phyloP scores from a whole-genome alignment of 768 basidiomycete genomes.

The Lenzites betulinus region DNA sequence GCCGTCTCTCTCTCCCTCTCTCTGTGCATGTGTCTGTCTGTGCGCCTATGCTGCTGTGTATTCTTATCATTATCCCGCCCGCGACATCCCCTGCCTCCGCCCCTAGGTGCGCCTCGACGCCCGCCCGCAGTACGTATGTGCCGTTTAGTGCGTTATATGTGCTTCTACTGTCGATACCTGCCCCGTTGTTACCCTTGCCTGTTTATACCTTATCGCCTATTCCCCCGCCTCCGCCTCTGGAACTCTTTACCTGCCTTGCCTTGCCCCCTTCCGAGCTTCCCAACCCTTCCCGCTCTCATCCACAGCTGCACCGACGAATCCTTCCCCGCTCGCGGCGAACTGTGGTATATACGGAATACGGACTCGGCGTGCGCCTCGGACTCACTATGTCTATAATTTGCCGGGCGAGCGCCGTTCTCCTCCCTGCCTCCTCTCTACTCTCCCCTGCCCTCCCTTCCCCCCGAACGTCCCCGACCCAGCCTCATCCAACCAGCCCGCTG shows the following conservation, averaged over 20 bases:
- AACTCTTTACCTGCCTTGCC: not conserved
- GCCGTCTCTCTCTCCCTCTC: not conserved
- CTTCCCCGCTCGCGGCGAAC: too few relatives aligned
- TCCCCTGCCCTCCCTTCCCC: not conserved
- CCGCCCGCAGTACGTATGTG: slow-evolving; percentile 12
- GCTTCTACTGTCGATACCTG: slow-evolving; percentile 23
- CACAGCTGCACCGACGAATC: too few relatives aligned
- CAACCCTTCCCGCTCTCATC: not conserved
- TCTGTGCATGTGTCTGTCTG: slow-evolving; percentile 15
- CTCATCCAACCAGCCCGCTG: too few relatives aligned
- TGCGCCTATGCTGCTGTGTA: slow-evolving; percentile 24
- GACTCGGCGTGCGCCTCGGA: slow-evolving; percentile 12
- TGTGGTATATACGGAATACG: too few relatives aligned
- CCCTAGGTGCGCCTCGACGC: too few relatives aligned
- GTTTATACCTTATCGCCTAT: slow-evolving; percentile 17
- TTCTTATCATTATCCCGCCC: slow-evolving; percentile 18
- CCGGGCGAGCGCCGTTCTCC: slow-evolving; percentile 3
- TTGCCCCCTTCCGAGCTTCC: not conserved
- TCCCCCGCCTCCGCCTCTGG: too few relatives aligned
- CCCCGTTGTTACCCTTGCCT: slow-evolving; percentile 19
- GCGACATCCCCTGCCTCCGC: not conserved
- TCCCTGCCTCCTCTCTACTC: too few relatives aligned
- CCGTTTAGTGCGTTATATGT: slow-evolving; percentile 20
- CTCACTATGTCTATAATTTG: slow-evolving; percentile 16
- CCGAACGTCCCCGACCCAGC: too few relatives aligned